Conservation (phyloP, 805 yeast species). For the Pichia rugopelliculosa region DNA sequence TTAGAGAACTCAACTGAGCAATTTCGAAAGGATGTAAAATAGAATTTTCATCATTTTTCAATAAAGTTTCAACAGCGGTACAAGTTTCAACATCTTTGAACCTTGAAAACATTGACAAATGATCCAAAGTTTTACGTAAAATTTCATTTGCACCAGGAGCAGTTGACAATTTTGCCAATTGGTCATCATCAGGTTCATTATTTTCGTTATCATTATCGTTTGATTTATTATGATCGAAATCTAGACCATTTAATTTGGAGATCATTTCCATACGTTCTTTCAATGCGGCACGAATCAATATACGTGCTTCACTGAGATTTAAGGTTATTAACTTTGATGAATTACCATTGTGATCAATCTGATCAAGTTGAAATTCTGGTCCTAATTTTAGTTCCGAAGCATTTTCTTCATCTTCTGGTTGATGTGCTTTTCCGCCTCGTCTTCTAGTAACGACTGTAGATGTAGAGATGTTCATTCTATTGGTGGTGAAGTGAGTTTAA, state of each 20-base stretch:
- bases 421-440: slow-evolving; percentile 52
- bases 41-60: slow-evolving; percentile 64
- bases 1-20: slow-evolving; percentile 78
- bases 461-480: slow-evolving; percentile 74
- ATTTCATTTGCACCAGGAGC: slow-evolving; percentile 82
- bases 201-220: slow-evolving; percentile 6
- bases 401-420: slow-evolving; percentile 83
- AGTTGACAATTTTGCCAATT: slow-evolving; percentile 41
- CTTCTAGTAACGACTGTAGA: slow-evolving; percentile 82
- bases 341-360: slow-evolving; percentile 73
- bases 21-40: slow-evolving; percentile 91
- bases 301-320: slow-evolving; percentile 83
- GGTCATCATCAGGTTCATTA: slow-evolving; percentile 37
- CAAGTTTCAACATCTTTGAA: slow-evolving; percentile 90
- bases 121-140: slow-evolving; percentile 84
- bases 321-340: slow-evolving; percentile 73
- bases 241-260: slow-evolving; percentile 29
- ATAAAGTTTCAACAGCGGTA: slow-evolving; percentile 82
- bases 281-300: slow-evolving; percentile 83
- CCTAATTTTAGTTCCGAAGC: slow-evolving; percentile 84
- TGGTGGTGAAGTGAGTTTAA: not conserved
- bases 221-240: slow-evolving; percentile 23
- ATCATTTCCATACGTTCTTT: slow-evolving; percentile 60
- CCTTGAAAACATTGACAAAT: slow-evolving; percentile 76
- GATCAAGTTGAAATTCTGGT: slow-evolving; percentile 82